Conservation (phyloP, 176 grass and related monocot genomes). For the bread wheat (Triticum aestivum) region DNA sequence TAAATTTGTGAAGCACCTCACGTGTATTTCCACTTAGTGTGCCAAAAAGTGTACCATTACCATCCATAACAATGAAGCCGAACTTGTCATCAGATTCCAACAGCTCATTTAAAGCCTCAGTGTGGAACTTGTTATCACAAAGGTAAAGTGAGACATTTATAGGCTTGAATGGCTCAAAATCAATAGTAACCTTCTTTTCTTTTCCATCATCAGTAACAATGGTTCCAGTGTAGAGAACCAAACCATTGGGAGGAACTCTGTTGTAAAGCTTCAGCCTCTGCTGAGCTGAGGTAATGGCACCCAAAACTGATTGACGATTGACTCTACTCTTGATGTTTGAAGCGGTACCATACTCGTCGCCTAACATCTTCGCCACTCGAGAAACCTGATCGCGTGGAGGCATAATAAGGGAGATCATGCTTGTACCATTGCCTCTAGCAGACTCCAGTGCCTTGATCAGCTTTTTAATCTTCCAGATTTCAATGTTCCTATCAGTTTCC, state of each 20-base stretch:
- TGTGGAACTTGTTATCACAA: conserved; percentile 60
- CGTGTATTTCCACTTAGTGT: conserved; percentile 56
- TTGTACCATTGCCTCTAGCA: conserved; percentile 59
- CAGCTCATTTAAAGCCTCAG: conserved; percentile 51
- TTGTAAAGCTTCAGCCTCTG: conserved; percentile 62
- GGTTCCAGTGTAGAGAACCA: conserved; percentile 63
- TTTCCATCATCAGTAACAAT: conserved; percentile 61
- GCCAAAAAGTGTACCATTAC: conserved; percentile 59
- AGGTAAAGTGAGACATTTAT: conserved; percentile 52
- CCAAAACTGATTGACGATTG: conserved; percentile 54
- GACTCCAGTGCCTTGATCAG: conserved; percentile 54
- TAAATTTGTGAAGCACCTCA: conserved; percentile 56
- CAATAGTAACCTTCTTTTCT: conserved; percentile 59
- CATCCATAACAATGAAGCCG: conserved; percentile 61
- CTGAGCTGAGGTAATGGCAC: conserved; percentile 53
- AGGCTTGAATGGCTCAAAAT: conserved; percentile 62
- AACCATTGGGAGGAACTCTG: conserved; percentile 53
- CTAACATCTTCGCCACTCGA: conserved; percentile 58
- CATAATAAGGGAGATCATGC: conserved; percentile 65
- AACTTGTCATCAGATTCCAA: conserved; percentile 61
- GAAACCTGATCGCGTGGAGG: conserved; percentile 52
- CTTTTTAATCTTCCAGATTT: conserved; percentile 66
- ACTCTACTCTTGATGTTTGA: conserved; percentile 64
- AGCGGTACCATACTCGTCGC: conserved; percentile 56
- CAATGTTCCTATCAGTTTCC: conserved; percentile 57